Conservation (phyloP, 139 green algal genomes). For the Picochlorum sp. region DNA sequence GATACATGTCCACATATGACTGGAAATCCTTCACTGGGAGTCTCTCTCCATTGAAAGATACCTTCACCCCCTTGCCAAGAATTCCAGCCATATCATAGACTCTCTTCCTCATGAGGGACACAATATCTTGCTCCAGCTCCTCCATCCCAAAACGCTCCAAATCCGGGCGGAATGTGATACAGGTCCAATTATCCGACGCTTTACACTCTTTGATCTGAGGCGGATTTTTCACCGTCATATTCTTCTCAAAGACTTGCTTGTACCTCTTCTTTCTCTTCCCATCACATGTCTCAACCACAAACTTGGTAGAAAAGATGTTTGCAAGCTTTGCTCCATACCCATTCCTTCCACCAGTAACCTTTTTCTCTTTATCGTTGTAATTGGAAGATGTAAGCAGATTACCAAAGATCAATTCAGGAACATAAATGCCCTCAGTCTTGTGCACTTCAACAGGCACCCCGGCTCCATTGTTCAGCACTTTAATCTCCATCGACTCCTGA, state of each 20-base stretch:
- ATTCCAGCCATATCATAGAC: conserved; percentile 93
- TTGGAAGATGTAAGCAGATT: conserved; percentile 97
- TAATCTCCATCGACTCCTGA: conserved; percentile 66
- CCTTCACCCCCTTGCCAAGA: conserved; percentile 87
- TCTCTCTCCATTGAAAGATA: conserved; percentile 77
- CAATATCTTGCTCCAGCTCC: conserved; percentile 37
- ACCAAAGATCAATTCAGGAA: conserved; percentile 98
- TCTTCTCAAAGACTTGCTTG: conserved; percentile 73
- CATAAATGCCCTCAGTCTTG: conserved; percentile 88
- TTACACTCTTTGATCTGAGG: conserved; percentile 82
- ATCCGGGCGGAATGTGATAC: conserved; percentile 93
- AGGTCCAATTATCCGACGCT: conserved; percentile 91
- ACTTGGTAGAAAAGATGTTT: conserved; percentile 99
- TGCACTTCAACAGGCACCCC: conserved; percentile 94
- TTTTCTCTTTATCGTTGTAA: conserved; percentile 98
- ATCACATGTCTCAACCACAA: conserved; percentile 93
- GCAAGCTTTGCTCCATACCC: conserved; percentile 98
- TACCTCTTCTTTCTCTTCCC: conserved; percentile 74
- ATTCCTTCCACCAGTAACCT: conserved; percentile 96
- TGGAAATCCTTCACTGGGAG: conserved; percentile 84
- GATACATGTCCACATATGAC: conserved; percentile 93
- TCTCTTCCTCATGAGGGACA: conserved; percentile 91
- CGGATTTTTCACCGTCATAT: conserved; percentile 68
- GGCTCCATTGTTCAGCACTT: conserved; percentile 90
- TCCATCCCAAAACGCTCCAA: conserved; percentile 87